Conservation (phyloP, 2,329 filamentous ascomycete species). For the Sporothrix brunneoviolacea region DNA sequence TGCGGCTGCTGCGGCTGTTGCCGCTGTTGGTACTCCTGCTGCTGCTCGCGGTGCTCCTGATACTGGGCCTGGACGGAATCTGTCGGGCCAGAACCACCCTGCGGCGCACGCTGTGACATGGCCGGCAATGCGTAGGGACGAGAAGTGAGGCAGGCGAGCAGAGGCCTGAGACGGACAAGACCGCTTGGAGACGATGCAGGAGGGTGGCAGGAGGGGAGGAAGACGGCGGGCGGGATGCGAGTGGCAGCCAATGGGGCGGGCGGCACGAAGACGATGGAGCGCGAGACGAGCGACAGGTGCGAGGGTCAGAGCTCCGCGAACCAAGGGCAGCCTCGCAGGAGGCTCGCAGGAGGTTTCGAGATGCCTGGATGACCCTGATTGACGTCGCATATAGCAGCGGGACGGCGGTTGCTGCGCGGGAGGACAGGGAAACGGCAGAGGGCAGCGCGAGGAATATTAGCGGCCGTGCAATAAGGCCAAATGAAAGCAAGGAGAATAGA, state of each 20-base stretch:
- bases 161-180: conserved; percentile 3
- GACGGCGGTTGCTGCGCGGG: conserved; percentile 9
- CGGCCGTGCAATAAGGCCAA: too few species aligned
- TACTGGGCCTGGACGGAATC: conserved; percentile 6
- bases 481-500: background rate
- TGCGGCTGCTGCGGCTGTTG: background rate
- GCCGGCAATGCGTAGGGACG: conserved; percentile 33
- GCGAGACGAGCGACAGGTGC: conserved; percentile 14
- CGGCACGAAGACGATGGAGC: background rate
- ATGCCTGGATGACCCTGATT: conserved; percentile 40
- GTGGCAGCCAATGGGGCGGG: conserved; percentile 25
- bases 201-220: background rate
- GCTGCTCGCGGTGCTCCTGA: background rate
- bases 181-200: background rate
- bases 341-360: conserved; percentile 32
- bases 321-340: conserved; percentile 25
- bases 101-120: conserved; percentile 49
- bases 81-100: conserved; percentile 32
- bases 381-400: conserved; percentile 37
- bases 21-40: background rate
- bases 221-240: conserved; percentile 5
- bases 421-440: background rate
- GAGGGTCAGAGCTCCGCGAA: conserved; percentile 29
- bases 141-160: background rate
- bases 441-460: background rate